Percentiles rank a stretch among this genome's conserved stretches.
Conservation (phyloP, 1,139 yeast genomes). For the Lodderomyces metapsilosis region DNA sequence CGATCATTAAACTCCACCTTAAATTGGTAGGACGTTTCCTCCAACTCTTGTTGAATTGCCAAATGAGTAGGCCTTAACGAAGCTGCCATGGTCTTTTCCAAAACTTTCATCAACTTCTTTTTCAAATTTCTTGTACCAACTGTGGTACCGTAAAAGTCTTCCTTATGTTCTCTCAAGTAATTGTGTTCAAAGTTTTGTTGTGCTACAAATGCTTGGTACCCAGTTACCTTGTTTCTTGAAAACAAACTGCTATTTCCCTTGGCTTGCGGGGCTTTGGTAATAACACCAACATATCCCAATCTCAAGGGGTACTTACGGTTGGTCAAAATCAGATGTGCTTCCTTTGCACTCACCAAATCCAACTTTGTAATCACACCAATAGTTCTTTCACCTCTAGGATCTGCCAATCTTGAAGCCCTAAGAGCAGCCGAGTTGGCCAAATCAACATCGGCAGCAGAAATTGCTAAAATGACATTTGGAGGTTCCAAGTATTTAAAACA, state of each 20-base stretch:
- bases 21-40: slow-evolving; percentile 88
- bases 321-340: slow-evolving; percentile 65
- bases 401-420: slow-evolving; percentile 88
- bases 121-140: slow-evolving; percentile 79
- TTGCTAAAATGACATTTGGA: slow-evolving; percentile 93
- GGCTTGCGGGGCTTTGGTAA: slow-evolving; percentile 68
- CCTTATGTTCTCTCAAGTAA: slow-evolving; percentile 60
- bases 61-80: slow-evolving; percentile 86
- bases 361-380: slow-evolving; percentile 94
- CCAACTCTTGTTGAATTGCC: slow-evolving; percentile 85
- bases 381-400: slow-evolving; percentile 92
- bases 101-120: slow-evolving; percentile 76
- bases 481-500: slow-evolving; percentile 85
- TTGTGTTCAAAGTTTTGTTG: slow-evolving; percentile 65
- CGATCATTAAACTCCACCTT: slow-evolving; percentile 97
- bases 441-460: slow-evolving; percentile 97
- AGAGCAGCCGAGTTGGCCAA: slow-evolving; percentile 94
- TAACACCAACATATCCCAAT: slow-evolving; percentile 98
- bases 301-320: slow-evolving; percentile 84
- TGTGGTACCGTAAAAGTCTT: slow-evolving; percentile 60
- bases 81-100: slow-evolving; percentile 89
- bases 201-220: slow-evolving; percentile 52
- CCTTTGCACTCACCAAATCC: slow-evolving; percentile 78
- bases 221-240: slow-evolving; percentile 34
- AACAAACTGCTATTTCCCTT: slow-evolving; percentile 26